Evolutionary conservation across 2,329 filamentous ascomycete genomes (phyloP).

Genomic region (Ophiocordyceps robertsii): DNA sequence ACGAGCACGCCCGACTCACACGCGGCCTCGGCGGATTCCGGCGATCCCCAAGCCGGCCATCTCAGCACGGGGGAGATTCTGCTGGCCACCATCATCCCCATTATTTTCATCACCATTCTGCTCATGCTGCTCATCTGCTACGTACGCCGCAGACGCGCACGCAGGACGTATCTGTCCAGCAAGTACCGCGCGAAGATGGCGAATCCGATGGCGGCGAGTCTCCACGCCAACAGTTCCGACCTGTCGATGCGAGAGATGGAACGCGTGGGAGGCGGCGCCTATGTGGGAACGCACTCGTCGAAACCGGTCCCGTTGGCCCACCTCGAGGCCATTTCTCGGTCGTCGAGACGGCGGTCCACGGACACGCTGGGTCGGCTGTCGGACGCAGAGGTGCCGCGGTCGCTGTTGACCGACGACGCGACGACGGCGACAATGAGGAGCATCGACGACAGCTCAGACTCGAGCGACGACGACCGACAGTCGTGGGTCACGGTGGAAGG

Average conservation of each 20-base stretch:
- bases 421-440: constrained; percentile 5
- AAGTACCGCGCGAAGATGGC: constrained; percentile 19
- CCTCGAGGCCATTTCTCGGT: constrained; percentile 12
- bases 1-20: constrained; percentile 11
- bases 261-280: no score
- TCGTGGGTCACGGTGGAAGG: constrained; percentile 23
- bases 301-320: constrained; percentile 1
- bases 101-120: constrained; percentile 21
- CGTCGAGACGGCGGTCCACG: constrained; percentile 11
- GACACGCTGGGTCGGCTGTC: constrained; percentile 12
- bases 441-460: constrained; percentile 6
- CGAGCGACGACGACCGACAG: constrained; percentile 12
- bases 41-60: constrained; percentile 7
- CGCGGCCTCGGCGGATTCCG: constrained; percentile 4
- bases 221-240: constrained; percentile 13
- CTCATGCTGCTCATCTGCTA: constrained; percentile 20
- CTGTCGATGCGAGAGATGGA: constrained; percentile 9
- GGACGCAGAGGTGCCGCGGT: constrained; percentile 11
- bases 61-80: constrained; percentile 22
- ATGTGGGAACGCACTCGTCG: no score
- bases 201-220: constrained; percentile 14
- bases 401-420: constrained; percentile 11
- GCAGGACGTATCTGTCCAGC: constrained; percentile 13
- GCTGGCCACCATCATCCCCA: constrained; percentile 29
- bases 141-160: constrained; percentile 16